phyloP scores from a whole-genome alignment of 176 grass and related monocot genomes.

The Elymus sibiricus region DNA sequence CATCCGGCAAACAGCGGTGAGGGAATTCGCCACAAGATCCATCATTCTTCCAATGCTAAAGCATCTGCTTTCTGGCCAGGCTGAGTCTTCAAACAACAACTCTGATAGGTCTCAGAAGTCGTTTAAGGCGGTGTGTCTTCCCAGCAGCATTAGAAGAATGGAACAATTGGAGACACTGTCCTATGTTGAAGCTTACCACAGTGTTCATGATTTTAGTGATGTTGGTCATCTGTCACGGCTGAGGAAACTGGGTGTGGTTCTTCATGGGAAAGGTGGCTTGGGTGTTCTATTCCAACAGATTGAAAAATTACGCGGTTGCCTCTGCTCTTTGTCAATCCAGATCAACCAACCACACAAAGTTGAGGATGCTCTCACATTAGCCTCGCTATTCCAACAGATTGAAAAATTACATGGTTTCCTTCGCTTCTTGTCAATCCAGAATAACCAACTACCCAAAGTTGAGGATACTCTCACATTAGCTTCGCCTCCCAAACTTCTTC shows the following conservation, averaged over 20 bases:
- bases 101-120: not conserved
- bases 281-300: not conserved
- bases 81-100: not conserved
- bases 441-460: not conserved
- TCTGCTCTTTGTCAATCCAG: not conserved
- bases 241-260: not conserved
- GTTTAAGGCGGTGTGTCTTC: not conserved
- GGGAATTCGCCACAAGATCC: not conserved
- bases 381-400: not conserved
- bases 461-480: not conserved
- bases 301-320: not conserved
- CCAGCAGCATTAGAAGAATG: not conserved
- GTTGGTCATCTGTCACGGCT: not conserved
- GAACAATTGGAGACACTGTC: not conserved
- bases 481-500: not conserved
- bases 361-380: not conserved
- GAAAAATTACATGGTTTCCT: not conserved
- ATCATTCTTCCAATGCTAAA: not conserved
- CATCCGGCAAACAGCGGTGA: slow-evolving; percentile 22
- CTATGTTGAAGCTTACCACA: not conserved
- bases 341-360: not conserved
- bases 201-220: not conserved
- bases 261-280: not conserved
- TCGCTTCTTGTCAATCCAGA: not conserved
- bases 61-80: not conserved